Base-by-base conservation (phyloP, 805 yeast genomes). In the Huiozyma sinensis region DNA sequence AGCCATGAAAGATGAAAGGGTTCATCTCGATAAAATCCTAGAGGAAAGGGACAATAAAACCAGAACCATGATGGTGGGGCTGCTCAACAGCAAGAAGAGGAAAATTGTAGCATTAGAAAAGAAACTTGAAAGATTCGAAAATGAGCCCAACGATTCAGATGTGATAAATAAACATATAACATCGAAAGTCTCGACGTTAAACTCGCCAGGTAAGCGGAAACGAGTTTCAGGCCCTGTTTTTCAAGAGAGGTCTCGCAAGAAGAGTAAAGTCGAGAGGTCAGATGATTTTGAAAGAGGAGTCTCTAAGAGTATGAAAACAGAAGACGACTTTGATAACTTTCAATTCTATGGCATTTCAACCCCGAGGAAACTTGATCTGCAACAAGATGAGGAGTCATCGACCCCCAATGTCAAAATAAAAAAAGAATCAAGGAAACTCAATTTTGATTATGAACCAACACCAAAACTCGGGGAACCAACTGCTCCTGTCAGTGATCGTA, bases 41-140 rank as follows among this genome's bases (percentile, higher is more conserved):
- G 44, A 45, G 28, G 47, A 52, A 39, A 47, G 62, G 34, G 61
- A 61, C 46, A 36, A 45, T 4, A 51, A 50, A 17, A 50, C 58
- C 6, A 53, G 51, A 34, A 9, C 41, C 6, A 42, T 60, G 6
- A 47, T 53, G n/a, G 50, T 53, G 7, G 47, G 46, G 6, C 43
- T 56, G 13, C 39, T 60, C 35, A 59, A 59, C 43, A 58, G 55
- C 32, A 60, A 60, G 47, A 60, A 60, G 32, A 41, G 28, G 28
- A 55, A 50, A 39, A 58, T 58, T 1, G 29, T 38, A 1, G 51
- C 53, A 17, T 45, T 58, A 27, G 41, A 50, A 30, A 36, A 38
- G 6, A 43, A 41, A 37, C 38, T 58, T 24, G 36, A 40, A n/a
- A 38, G 10, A 0, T 36, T 42, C 33, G 44, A 39, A 10, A 29